Percentiles rank a stretch among this genome's conserved stretches.
These are phyloP conservation scores for Ensete ventricosum DNA, from an alignment of 176 grass and related monocot species.

Conservation along the genomic window DNA sequence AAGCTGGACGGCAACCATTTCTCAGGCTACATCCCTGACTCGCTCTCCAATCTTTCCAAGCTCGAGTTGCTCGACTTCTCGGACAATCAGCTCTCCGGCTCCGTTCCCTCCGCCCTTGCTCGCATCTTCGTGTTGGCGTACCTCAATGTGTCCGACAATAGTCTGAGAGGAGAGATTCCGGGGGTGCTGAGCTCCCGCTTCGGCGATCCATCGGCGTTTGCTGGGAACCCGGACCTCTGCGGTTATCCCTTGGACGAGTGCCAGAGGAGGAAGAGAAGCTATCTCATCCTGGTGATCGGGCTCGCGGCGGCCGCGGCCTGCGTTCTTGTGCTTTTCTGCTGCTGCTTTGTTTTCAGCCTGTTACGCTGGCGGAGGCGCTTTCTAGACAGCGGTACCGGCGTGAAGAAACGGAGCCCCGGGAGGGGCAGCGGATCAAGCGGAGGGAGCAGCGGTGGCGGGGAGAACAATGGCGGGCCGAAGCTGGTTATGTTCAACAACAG, in stretches of 20 bases:
- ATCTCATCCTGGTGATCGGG: conserved; percentile 49
- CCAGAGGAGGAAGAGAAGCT: conserved; percentile 36
- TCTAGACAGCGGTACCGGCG: conserved; percentile 51
- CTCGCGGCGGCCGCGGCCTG: conserved; percentile 33
- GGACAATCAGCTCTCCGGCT: conserved; percentile 61
- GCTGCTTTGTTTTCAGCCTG: conserved; percentile 61
- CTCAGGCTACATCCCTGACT: conserved; percentile 62
- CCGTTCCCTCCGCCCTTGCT: conserved; percentile 57
- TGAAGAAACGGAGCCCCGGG: conserved; percentile 86
- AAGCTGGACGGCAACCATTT: conserved; percentile 66
- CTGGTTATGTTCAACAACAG: conserved; percentile 92
- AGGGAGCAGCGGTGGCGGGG: conserved; percentile 39
- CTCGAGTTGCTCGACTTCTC: conserved; percentile 69
- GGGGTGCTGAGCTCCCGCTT: conserved; percentile 61
- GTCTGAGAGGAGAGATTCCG: conserved; percentile 70
- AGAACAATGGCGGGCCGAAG: conserved; percentile 51
- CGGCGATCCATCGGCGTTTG: conserved; percentile 36
- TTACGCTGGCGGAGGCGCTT: conserved; percentile 67
- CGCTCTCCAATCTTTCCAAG: conserved; percentile 67
- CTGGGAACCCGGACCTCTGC: conserved; percentile 61
- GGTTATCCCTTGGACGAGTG: conserved; percentile 58
- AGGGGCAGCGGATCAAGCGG: conserved; percentile 85
- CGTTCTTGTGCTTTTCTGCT: conserved; percentile 46
- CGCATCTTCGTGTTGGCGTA: conserved; percentile 52
- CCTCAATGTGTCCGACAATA: conserved; percentile 82